Base-by-base conservation (phyloP, 1,284 basidiomycete genomes). In the Jaminaea rosea region DNA sequence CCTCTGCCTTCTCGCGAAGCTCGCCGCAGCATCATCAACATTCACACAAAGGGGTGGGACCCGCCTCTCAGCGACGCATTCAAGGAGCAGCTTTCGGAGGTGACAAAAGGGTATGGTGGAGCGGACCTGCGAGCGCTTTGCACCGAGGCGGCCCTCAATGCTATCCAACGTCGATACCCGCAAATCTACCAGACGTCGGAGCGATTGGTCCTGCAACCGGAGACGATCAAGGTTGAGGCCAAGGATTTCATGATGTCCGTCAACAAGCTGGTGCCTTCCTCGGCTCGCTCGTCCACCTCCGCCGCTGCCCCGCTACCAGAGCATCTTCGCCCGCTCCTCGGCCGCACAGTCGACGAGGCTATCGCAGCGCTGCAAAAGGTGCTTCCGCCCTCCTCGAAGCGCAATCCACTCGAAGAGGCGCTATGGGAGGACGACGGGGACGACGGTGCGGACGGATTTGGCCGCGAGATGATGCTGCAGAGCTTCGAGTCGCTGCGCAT, bases 21-120 rank as follows among this genome's bases (percentile, higher is more conserved):
- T 2, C 78, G 94, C 51, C 84, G 87, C 72, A 86, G 84, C 75
- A 98, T 98, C 65, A 77, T 99, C 65, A 77, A 80, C 19, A 97
- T 98, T 67, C 90, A 96, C 81, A 97, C 93, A 19, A 81, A 78
- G 58, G 84, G 84, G 42, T 98, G 94, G 94, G 81, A 83, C 7
- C 90, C 89, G 0, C 90, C 87, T 80, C 80, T 85, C 1, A 81
- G 78, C 4, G 75, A 80, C 47, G 79, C 78, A 58, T 81, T 84
- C 60, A 77, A 83, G 44, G 80, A 81, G 52, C 83, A 86, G 10
- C 76, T 98, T 45, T 88, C 92, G 0, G 85, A 84, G 67, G 76
- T 94, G 50, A 98, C 94, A 4, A 98, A 97, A 75, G 94, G 94
- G 0, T 99, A 97, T 73, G 94, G 90, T 32, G 94, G 94, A 70